phyloP scores from a whole-genome alignment of 305 asterid species.

The Withania somnifera region DNA sequence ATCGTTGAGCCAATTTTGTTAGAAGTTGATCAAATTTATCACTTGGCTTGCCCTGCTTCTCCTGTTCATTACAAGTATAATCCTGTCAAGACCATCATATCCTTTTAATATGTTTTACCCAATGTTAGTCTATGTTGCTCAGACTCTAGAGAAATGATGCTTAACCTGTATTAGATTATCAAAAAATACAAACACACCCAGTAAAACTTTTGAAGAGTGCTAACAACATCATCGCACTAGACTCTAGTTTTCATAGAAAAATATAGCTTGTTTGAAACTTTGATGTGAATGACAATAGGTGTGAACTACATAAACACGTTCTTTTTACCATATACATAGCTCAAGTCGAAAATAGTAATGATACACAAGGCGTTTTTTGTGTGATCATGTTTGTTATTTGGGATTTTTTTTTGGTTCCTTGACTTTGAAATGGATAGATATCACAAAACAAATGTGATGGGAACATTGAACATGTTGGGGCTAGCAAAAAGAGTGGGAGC shows the following conservation, averaged over 20 bases:
- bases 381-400: background rate
- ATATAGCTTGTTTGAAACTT: background rate
- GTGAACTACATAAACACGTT: background rate
- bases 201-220: background rate
- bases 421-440: conserved; percentile 29
- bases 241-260: background rate
- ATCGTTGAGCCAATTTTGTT: conserved; percentile 2
- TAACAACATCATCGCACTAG: background rate
- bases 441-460: conserved; percentile 95
- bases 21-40: conserved; percentile 7
- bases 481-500: conserved; percentile 81
- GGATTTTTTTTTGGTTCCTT: conserved; percentile 19
- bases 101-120: conserved; percentile 18
- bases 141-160: no score
- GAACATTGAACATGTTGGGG: conserved; percentile 87
- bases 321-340: background rate
- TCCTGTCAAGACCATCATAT: conserved; percentile 89
- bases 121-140: no score
- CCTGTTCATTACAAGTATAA: conserved; percentile 90
- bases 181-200: no score
- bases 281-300: background rate
- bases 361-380: background rate
- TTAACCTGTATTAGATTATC: no score
- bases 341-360: background rate
- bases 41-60: conserved; percentile 34